These are phyloP conservation scores for Mortierella hygrophila DNA, from an alignment of 192 early-diverging fungal species.

Conservation along the genomic window DNA sequence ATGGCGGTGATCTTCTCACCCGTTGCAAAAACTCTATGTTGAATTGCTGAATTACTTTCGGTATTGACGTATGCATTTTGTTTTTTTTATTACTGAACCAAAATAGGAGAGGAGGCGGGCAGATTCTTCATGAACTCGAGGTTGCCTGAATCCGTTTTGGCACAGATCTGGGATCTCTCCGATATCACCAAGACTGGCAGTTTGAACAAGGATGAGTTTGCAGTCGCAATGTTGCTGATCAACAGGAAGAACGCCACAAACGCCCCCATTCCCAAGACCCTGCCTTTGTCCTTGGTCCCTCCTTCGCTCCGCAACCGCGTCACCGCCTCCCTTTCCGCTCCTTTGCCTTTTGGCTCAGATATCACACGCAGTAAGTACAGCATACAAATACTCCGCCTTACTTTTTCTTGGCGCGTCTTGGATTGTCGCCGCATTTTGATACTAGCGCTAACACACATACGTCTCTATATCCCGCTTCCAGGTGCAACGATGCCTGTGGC, in stretches of 20 bases:
- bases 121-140: slow-evolving; percentile 86
- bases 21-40: neutral
- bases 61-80: neutral
- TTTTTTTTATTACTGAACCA: neutral
- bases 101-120: slow-evolving; percentile 77
- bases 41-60: no score
- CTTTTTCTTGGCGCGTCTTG: no score
- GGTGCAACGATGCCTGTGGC: slow-evolving; percentile 23
- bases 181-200: slow-evolving; percentile 72
- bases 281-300: slow-evolving; percentile 71
- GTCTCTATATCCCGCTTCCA: neutral
- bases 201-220: slow-evolving; percentile 80
- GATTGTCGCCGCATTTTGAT: neutral
- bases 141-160: slow-evolving; percentile 73
- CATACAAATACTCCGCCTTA: neutral
- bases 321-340: slow-evolving; percentile 8
- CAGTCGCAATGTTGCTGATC: slow-evolving; percentile 86
- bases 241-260: slow-evolving; percentile 67
- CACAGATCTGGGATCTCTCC: slow-evolving; percentile 86
- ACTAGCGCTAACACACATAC: neutral
- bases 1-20: neutral
- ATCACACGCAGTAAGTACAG: neutral
- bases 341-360: neutral
- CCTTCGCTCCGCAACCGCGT: slow-evolving; percentile 59
- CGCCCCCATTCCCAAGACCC: slow-evolving; percentile 62